Base-by-base conservation (phyloP, 1,284 basidiomycete genomes). In the Austroboletus novae-zelandiae region DNA sequence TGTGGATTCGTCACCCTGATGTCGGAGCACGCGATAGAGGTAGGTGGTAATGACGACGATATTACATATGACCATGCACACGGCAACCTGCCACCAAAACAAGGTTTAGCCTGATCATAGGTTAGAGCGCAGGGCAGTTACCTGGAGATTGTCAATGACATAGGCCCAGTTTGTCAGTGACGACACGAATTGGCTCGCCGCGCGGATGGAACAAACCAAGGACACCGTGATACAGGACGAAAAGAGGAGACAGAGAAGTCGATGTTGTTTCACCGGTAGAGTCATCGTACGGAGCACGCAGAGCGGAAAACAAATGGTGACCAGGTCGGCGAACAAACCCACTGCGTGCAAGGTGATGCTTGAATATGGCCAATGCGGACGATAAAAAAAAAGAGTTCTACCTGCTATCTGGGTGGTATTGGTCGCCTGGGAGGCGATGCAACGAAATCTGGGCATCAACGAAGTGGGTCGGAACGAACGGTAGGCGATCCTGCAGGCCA, bases 41-140 rank as follows among this genome's bases (percentile, higher is more conserved):
- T 57, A 56, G 2, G 60, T 66, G 39, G 36, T 50, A 17, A 59
- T 44, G 31, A 63, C 52, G 25, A 63, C 43, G 3, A 55, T 7
- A n/a, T 62, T 61, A 40, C 57, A 61, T 9, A 43, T 41, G 7
- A 62, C 36, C 23, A 57, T 37, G n/a, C 49, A 55, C 11, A 37
- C 23, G 2, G 48, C 50, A 25, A 53, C 18, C 63, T 66, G 47
- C 2, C 9, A 27, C 25, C 25, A 9, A 27, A 27, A 23, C 3
- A 23, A 23, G 20, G 20, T 23, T 23, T 23, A 23, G 20, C 20
- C n/a, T 4, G 20, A 5, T 23, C 20, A 3, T 23, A 5, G 20
- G 20, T n/a, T 9, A 11, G 17, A 17, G 36, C 36, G 36, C 9
- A 37, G 9, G 9, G 7, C 9, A 17, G 9, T 23, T 49, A 64